Percentiles rank a stretch among this genome's conserved stretches.
These are phyloP conservation scores for Globisporangium heterothallicum DNA, from an alignment of 352 stramenopile species.

Conservation along the genomic window DNA sequence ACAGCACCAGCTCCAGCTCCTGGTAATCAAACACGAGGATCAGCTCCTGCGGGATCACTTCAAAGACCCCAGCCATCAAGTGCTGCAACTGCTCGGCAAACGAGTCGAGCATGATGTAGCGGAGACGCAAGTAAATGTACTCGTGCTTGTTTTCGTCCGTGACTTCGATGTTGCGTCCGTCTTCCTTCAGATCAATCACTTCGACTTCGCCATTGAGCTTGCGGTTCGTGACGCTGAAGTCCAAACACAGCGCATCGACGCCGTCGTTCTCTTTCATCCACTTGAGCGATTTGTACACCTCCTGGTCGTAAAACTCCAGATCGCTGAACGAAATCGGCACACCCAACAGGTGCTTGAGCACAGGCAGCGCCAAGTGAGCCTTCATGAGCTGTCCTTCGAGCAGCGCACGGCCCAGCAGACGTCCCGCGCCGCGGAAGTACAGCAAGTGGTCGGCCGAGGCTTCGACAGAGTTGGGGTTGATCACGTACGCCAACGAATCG, in stretches of 20 bases:
- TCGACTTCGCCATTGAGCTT: constrained; percentile 74
- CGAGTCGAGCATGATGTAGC: constrained; percentile 94
- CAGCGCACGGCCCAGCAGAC: constrained; percentile 94
- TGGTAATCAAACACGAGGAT: constrained; percentile 84
- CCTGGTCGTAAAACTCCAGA: constrained; percentile 85
- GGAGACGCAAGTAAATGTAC: constrained; percentile 94
- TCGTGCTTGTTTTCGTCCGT: constrained; percentile 97
- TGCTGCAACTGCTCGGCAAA: constrained; percentile 93
- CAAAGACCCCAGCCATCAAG: constrained; percentile 92
- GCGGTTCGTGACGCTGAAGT: constrained; percentile 81
- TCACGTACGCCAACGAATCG: constrained; percentile 74
- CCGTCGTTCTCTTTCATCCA: constrained; percentile 84
- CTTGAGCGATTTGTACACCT: constrained; percentile 78
- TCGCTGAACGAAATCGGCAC: constrained; percentile 87
- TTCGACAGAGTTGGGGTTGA: constrained; percentile 79
- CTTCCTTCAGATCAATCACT: constrained; percentile 78
- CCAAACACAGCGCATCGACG: constrained; percentile 66
- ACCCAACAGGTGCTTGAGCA: constrained; percentile 83
- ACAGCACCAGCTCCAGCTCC: constrained; percentile 79
- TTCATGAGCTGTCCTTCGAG: constrained; percentile 93
- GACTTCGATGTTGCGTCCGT: constrained; percentile 78
- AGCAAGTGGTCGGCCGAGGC: constrained; percentile 92
- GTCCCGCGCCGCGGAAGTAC: constrained; percentile 96
- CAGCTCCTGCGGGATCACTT: constrained; percentile 92
- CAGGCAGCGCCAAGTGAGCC: constrained; percentile 73